Evolutionary conservation across 495 filamentous ascomycete species (phyloP).

Genomic region (Trichoderma reesei): DNA sequence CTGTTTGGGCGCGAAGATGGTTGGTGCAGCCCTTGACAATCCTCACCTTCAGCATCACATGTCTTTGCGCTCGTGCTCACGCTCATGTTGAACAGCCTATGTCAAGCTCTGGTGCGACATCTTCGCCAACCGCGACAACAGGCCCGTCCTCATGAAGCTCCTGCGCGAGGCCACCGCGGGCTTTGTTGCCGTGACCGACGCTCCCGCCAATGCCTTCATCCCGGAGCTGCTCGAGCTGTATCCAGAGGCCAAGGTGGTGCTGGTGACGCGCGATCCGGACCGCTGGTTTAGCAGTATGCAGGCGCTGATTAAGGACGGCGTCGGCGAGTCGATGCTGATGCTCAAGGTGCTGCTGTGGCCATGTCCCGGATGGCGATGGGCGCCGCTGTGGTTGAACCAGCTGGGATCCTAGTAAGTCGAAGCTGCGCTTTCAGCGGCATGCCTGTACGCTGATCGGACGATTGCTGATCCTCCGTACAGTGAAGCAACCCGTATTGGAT

Average conservation of each 20-base stretch:
- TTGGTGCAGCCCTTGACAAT: background rate
- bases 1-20: constrained; percentile 23
- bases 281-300: constrained; percentile 11
- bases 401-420: background rate
- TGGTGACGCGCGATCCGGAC: constrained; percentile 20
- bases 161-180: constrained; percentile 22
- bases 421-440: too few species aligned
- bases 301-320: background rate
- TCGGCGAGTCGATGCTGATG: background rate
- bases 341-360: constrained; percentile 15
- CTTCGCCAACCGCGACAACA: constrained; percentile 18
- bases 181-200: constrained; percentile 26
- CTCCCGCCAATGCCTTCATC: constrained; percentile 22
- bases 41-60: background rate
- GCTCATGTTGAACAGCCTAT: background rate
- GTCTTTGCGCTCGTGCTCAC: background rate
- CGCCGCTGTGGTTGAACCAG: background rate
- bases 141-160: constrained; percentile 17
- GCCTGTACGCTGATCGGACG: too few species aligned
- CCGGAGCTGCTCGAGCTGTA: constrained; percentile 29
- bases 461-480: background rate
- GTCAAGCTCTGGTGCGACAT: constrained; percentile 9
- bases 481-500: background rate
- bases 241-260: constrained; percentile 29
- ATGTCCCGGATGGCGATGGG: background rate